Evolutionary conservation across 1,139 yeast species (phyloP), one percentile per base, ranked within the genome.

Genomic region (Lizanozyma gosingica): DNA sequence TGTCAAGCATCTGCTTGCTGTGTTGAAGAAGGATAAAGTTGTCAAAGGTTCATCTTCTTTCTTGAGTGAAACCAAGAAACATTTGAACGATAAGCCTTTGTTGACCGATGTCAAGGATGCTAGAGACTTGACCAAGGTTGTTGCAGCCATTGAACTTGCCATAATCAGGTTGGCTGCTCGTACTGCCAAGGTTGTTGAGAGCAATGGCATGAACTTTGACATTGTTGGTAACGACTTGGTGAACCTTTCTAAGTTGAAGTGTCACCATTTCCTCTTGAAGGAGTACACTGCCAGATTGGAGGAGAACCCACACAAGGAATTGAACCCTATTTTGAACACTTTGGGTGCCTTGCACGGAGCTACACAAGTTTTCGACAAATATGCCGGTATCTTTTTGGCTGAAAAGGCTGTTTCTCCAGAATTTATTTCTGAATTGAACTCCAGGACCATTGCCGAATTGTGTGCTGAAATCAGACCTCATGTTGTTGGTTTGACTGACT

Each of bases 401-500:
- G 77, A 67, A 55, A 66, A 76, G 33, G 76, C 83, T 45, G 64
- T 84, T 35, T 58, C 67, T 4, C 63, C 78, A 14, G 63, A 64
- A 15, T 64, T 68, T 40, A 66, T 76, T 47, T 65, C 73, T 29
- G 58, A 61, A 43, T 59, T 74, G 47, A 73, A 74, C 50, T 65
- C 73, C 34, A 63, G 62, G 41, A 59, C 55, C 43, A 62, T 75
- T 45, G 71, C 73, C 41, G 59, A 59, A 36, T 55, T 80, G 44
- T 63, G 78, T 47, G 55, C 62, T 15, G 67, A 63, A 35, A 53
- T 82, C 42, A 76, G 97, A 60, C 79, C 80, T 37, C 81, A 83
- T 54, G 83, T 82, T 43, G 78, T 87, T 57, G 85, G 86, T 15
- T 71, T 85, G 52, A 84, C 95, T n/a, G 97, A 90, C 63, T 76